A percentile compares a stretch with the other conserved stretches of the same genome.
phyloP scores from a whole-genome alignment of 345 rosid genomes.

The Aquilaria yunnanensis region DNA sequence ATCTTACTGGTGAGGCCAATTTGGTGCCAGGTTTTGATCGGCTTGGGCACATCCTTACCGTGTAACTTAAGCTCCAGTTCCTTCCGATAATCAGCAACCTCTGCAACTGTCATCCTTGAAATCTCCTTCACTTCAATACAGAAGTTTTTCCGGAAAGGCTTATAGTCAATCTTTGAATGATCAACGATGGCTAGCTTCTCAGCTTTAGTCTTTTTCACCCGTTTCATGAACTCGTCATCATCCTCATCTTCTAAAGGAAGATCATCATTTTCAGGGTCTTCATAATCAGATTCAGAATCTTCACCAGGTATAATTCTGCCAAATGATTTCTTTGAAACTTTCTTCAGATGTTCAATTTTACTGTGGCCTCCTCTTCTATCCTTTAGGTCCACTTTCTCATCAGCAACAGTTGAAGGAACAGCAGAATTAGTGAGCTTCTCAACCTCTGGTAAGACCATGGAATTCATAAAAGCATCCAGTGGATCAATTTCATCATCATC shows the following conservation, averaged over 20 bases:
- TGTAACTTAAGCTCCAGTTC: conserved; percentile 84
- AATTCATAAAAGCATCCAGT: conserved; percentile 91
- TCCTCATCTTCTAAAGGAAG: conserved; percentile 74
- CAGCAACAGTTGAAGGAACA: conserved; percentile 24
- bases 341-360: conserved; percentile 48
- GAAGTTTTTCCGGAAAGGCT: conserved; percentile 76
- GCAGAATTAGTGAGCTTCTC: conserved; percentile 53
- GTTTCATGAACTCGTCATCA: conserved; percentile 94
- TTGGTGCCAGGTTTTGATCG: conserved; percentile 91
- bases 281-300: conserved; percentile 82
- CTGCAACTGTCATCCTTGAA: conserved; percentile 71
- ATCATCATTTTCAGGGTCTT: conserved; percentile 55
- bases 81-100: conserved; percentile 75
- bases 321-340: conserved; percentile 51
- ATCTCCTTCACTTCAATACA: conserved; percentile 90
- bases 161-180: conserved; percentile 85
- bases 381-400: conserved; percentile 20
- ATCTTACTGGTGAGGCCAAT: conserved; percentile 82
- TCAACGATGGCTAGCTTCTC: conserved; percentile 89
- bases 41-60: conserved; percentile 94
- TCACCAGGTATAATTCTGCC: conserved; percentile 98
- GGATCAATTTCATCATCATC: conserved; percentile 91
- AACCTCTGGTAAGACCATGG: conserved; percentile 90
- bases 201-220: conserved; percentile 97
- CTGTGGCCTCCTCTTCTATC: conserved; percentile 25